phyloP scores from a whole-genome alignment of 352 stramenopile species.

The Globisporangium spinosum region DNA sequence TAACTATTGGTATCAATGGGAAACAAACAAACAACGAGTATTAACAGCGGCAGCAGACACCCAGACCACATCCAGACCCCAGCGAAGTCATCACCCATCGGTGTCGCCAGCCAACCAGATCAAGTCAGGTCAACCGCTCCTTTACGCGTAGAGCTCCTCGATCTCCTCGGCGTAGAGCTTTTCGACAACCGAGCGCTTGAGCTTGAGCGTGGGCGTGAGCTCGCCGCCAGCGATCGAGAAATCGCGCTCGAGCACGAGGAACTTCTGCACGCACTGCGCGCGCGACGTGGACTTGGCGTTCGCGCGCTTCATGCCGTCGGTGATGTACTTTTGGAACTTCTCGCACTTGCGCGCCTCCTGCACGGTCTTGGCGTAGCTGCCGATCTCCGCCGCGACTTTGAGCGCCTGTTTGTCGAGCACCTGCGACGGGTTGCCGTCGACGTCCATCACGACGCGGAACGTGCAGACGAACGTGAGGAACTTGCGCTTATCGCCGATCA shows the following conservation, averaged over 20 bases:
- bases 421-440: slow-evolving; percentile 51
- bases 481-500: slow-evolving; percentile 89
- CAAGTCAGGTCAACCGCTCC: background rate
- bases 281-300: slow-evolving; percentile 51
- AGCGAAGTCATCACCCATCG: background rate
- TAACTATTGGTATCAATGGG: background rate
- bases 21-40: background rate
- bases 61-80: background rate
- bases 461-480: slow-evolving; percentile 89
- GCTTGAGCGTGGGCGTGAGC: slow-evolving; percentile 93
- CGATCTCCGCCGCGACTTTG: slow-evolving; percentile 54
- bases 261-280: slow-evolving; percentile 76
- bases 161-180: slow-evolving; percentile 88
- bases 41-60: background rate
- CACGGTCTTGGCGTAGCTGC: slow-evolving; percentile 67
- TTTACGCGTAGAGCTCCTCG: slow-evolving; percentile 74
- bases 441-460: slow-evolving; percentile 64
- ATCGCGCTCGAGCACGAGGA: slow-evolving; percentile 64
- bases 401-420: slow-evolving; percentile 74
- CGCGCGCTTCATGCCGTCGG: slow-evolving; percentile 57
- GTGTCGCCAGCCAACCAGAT: background rate
- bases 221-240: slow-evolving; percentile 88
- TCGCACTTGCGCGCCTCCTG: slow-evolving; percentile 61
- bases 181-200: slow-evolving; percentile 87
- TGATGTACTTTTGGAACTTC: slow-evolving; percentile 77